A percentile compares a stretch with the other conserved stretches of the same genome.
These are phyloP conservation scores for Phylloporus arenicola DNA, from an alignment of 768 basidiomycete species.

Conservation along the genomic window DNA sequence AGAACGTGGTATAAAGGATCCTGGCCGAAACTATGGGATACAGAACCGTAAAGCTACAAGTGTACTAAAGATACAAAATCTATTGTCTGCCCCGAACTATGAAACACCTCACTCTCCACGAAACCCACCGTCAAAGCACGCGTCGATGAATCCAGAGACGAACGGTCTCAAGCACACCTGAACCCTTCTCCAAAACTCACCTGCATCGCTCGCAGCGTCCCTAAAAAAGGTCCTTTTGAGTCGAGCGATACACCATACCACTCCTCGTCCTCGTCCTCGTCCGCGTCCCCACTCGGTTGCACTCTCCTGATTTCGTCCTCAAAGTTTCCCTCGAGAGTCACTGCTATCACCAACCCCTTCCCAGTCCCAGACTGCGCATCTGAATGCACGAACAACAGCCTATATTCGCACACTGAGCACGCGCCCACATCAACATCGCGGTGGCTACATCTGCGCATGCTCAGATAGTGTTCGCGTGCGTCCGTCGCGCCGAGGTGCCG, in stretches of 20 bases:
- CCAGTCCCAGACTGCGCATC: not conserved
- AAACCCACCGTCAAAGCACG: not conserved
- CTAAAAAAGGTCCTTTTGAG: not conserved
- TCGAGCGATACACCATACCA: not conserved
- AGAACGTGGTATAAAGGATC: too few relatives aligned
- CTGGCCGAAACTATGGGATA: not conserved
- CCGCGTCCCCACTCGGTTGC: not conserved
- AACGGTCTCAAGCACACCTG: not conserved
- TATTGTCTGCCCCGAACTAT: too few relatives aligned
- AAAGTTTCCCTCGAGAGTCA: not conserved
- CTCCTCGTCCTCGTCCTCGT: not conserved
- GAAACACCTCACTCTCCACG: too few relatives aligned
- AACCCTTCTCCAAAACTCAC: not conserved
- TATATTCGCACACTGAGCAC: not conserved
- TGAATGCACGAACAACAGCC: not conserved
- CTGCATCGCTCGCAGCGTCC: not conserved
- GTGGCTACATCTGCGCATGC: not conserved
- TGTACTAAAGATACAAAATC: not conserved
- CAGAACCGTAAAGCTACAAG: not conserved
- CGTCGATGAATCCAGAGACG: not conserved
- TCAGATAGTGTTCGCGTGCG: not conserved
- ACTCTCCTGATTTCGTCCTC: not conserved
- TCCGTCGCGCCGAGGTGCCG: not conserved
- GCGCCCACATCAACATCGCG: not conserved
- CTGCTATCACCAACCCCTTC: not conserved